Evolutionary conservation across 352 stramenopile genomes (phyloP).

Genomic region (Phytophthora chlamydospora): DNA sequence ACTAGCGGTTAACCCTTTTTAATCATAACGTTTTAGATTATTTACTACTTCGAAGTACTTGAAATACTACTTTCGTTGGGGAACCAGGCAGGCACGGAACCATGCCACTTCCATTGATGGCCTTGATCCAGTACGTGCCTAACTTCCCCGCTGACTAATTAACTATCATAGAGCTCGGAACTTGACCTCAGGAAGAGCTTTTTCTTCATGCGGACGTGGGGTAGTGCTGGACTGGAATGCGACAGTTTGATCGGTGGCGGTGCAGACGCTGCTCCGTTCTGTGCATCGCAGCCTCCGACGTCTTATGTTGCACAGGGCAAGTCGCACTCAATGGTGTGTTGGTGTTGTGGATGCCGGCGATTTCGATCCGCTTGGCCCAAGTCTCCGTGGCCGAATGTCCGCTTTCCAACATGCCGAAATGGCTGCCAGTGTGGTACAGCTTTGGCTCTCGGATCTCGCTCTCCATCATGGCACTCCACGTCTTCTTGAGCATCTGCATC

Average conservation of each 20-base stretch:
- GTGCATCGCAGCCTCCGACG: constrained; percentile 6
- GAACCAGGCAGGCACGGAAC: not conserved
- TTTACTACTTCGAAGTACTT: constrained; percentile 15
- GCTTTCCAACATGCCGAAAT: constrained; percentile 47
- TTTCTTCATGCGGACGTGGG: constrained; percentile 9
- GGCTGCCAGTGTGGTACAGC: constrained; percentile 45
- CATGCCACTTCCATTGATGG: constrained; percentile 26
- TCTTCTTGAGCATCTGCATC: constrained; percentile 60
- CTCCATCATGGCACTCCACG: constrained; percentile 53
- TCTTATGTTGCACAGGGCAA: constrained; percentile 6
- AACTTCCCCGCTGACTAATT: constrained; percentile 12
- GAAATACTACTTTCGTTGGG: constrained; percentile 1
- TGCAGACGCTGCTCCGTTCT: constrained; percentile 16
- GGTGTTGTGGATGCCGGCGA: constrained; percentile 48
- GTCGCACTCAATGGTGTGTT: constrained; percentile 5
- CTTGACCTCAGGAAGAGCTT: too few species aligned
- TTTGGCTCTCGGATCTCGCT: constrained; percentile 55
- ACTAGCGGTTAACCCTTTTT: constrained; percentile 4
- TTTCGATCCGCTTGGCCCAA: constrained; percentile 65
- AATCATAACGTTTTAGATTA: constrained; percentile 16
- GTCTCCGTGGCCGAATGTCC: constrained; percentile 31
- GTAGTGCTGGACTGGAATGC: constrained; percentile 19
- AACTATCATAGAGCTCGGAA: constrained; percentile 17
- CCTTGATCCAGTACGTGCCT: not conserved
- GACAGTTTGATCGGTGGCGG: constrained; percentile 24